Evolutionary conservation across 2,329 filamentous ascomycete species (phyloP).

Genomic region (Microsporum canis): DNA sequence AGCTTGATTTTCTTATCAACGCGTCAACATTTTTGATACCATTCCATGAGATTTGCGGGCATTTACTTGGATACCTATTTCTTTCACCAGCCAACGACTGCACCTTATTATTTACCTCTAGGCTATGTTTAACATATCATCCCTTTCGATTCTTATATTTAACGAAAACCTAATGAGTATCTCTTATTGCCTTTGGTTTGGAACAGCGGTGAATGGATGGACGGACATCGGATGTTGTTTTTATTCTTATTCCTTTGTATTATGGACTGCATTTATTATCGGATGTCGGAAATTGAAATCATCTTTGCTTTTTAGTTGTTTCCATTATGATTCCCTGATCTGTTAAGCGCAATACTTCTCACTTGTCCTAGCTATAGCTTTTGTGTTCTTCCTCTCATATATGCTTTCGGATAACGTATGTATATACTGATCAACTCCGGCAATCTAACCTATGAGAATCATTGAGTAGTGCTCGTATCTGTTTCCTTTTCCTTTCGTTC

Average conservation of each 20-base stretch:
- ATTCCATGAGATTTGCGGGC: background rate
- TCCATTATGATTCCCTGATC: background rate
- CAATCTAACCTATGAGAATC: background rate
- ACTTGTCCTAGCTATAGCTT: background rate
- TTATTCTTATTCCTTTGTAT: background rate
- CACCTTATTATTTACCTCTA: background rate
- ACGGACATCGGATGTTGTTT: background rate
- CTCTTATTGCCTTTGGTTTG: background rate
- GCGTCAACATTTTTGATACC: background rate
- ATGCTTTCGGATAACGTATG: background rate
- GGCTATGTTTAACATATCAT: background rate
- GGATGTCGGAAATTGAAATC: background rate
- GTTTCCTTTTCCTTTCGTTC: background rate
- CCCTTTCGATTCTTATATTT: slow-evolving; percentile 1
- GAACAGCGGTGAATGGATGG: background rate
- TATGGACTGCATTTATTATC: background rate
- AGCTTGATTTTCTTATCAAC: background rate
- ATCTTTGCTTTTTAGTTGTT: background rate
- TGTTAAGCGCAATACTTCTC: background rate
- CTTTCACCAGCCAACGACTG: background rate
- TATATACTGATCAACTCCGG: background rate
- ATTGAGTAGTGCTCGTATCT: background rate
- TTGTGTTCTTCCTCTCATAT: background rate
- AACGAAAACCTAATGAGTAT: background rate
- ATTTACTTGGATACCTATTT: slow-evolving; percentile 2